Evolutionary conservation across 2,329 filamentous ascomycete genomes (phyloP).

Genomic region (Sporothrix inflata): DNA sequence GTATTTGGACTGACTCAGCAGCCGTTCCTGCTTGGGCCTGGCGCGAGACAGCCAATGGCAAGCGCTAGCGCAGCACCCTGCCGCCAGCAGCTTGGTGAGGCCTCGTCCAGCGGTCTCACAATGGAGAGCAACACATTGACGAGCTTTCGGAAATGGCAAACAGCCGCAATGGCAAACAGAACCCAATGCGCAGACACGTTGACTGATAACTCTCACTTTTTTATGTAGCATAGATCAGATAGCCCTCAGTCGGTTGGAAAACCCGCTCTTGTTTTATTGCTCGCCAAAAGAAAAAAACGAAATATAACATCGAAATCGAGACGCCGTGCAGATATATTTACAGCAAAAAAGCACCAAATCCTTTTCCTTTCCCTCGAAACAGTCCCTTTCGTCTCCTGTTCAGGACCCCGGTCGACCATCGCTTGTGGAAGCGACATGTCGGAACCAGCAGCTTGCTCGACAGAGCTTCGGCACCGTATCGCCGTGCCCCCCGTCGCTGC

Average conservation of each 20-base stretch:
- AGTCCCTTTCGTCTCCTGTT: background rate
- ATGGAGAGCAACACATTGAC: background rate
- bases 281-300: background rate
- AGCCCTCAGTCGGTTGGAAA: background rate
- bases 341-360: background rate
- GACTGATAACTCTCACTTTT: background rate
- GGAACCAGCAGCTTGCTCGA: background rate
- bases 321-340: slow-evolving; percentile 17
- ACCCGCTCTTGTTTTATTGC: background rate
- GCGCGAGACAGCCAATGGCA: slow-evolving; percentile 12
- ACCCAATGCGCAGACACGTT: background rate
- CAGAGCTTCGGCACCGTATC: background rate
- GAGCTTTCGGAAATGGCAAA: background rate
- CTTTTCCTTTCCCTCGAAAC: background rate
- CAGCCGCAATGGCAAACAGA: background rate
- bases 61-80: background rate
- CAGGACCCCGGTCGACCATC: background rate
- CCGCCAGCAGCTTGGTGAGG: background rate
- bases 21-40: background rate
- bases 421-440: no score
- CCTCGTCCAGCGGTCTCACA: background rate
- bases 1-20: background rate
- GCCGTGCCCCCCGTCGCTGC: no score
- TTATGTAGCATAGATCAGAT: background rate
- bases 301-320: background rate